Conservation (phyloP, 2,329 filamentous ascomycete species). For the Penicillium sp. region DNA sequence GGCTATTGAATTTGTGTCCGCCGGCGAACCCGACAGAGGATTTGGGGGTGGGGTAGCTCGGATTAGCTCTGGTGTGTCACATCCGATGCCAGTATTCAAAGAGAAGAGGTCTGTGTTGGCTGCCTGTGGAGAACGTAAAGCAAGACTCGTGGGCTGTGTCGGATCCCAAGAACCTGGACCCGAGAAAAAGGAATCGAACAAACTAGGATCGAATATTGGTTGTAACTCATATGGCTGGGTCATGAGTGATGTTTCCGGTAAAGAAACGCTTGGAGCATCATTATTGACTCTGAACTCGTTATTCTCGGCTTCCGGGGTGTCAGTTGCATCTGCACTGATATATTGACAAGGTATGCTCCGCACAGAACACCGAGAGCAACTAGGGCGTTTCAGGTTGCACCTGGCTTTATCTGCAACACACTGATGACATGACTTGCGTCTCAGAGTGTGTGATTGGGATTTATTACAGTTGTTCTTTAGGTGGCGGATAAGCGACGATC, state of each 20-base stretch:
- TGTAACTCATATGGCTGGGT: not conserved
- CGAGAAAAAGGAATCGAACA: constrained; percentile 1
- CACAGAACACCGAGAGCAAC: constrained; percentile 1
- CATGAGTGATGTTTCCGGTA: not conserved
- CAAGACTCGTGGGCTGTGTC: not conserved
- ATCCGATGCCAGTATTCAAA: not conserved
- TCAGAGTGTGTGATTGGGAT: not conserved
- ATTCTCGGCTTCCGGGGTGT: not conserved
- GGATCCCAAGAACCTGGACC: not conserved
- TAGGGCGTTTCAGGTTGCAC: constrained; percentile 4
- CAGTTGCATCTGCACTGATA: not conserved
- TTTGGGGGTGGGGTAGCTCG: not conserved
- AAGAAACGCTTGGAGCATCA: not conserved
- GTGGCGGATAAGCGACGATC: constrained; percentile 11
- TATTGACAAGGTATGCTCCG: constrained; percentile 2
- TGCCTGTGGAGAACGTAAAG: not conserved
- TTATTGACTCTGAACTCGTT: not conserved
- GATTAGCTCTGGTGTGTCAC: not conserved
- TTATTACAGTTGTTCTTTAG: constrained; percentile 7
- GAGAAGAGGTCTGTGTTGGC: not conserved
- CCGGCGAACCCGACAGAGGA: not conserved
- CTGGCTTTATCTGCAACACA: constrained; percentile 1
- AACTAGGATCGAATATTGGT: not conserved
- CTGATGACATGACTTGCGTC: constrained; percentile 7
- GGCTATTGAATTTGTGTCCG: not conserved